Evolutionary conservation across 1,284 basidiomycete species (phyloP).

Genomic region (Ustilago trichophora): DNA sequence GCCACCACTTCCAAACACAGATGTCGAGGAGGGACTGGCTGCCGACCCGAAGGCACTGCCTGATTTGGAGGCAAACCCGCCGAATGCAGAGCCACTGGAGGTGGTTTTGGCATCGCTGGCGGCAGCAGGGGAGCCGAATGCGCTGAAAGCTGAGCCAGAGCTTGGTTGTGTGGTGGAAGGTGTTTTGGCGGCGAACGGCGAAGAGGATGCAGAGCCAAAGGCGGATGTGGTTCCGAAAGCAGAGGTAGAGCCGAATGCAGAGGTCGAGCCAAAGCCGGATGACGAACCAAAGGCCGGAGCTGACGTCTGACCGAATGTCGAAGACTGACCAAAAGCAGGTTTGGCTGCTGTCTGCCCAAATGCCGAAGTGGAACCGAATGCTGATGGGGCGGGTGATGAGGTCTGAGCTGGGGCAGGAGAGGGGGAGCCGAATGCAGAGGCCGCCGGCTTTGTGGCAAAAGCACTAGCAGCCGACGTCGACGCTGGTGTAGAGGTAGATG

Average conservation of each 20-base stretch:
- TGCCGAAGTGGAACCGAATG: slow-evolving; percentile 64
- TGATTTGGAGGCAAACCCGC: slow-evolving; percentile 36
- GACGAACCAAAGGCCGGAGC: slow-evolving; percentile 50
- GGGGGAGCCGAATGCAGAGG: slow-evolving; percentile 20
- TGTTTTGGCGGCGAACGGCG: slow-evolving; percentile 27
- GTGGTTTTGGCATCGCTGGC: not conserved
- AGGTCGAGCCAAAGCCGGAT: no score
- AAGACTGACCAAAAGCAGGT: slow-evolving; percentile 47
- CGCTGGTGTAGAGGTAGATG: slow-evolving; percentile 4
- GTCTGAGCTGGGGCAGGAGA: slow-evolving; percentile 7
- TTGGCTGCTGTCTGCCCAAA: slow-evolving; percentile 63
- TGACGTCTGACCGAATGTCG: slow-evolving; percentile 47
- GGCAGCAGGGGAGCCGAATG: slow-evolving; percentile 1
- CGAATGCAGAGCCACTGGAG: slow-evolving; percentile 22
- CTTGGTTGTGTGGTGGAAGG: slow-evolving; percentile 7
- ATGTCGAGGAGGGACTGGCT: slow-evolving; percentile 9
- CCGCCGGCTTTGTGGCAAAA: slow-evolving; percentile 24
- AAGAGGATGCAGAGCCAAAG: slow-evolving; percentile 39
- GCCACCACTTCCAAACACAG: slow-evolving; percentile 39
- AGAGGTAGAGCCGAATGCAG: slow-evolving; percentile 65
- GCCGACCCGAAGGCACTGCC: slow-evolving; percentile 22
- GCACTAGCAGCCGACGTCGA: slow-evolving; percentile 7
- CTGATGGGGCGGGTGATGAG: slow-evolving; percentile 12
- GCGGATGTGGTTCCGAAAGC: slow-evolving; percentile 55
- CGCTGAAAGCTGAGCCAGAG: slow-evolving; percentile 23